These are phyloP conservation scores for Castanea sativa DNA, from an alignment of 306 rosid genomes.

Conservation along the genomic window DNA sequence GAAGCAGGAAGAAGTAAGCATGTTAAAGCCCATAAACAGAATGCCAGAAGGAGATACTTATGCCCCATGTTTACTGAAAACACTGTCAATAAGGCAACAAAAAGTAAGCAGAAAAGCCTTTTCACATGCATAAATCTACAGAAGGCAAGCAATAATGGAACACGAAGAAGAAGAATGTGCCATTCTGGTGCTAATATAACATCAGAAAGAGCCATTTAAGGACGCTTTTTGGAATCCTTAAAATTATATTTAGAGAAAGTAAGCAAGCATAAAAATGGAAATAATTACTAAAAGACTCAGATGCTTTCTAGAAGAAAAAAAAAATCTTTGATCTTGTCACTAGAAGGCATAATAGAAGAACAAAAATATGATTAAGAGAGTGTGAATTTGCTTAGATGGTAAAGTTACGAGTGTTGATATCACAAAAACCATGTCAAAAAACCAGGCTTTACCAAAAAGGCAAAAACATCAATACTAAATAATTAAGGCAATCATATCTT, in stretches of 20 bases:
- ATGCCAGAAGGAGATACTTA: slow-evolving; percentile 41
- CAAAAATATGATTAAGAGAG: not conserved
- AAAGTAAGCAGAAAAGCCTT: slow-evolving; percentile 16
- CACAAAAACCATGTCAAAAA: no score
- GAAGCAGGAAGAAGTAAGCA: slow-evolving; percentile 55
- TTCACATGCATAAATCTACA: not conserved
- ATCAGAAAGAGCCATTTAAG: not conserved
- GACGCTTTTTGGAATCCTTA: not conserved
- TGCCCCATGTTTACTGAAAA: slow-evolving; percentile 43
- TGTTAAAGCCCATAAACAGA: slow-evolving; percentile 58
- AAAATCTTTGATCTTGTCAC: not conserved
- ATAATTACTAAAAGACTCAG: not conserved
- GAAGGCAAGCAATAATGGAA: slow-evolving; percentile 1
- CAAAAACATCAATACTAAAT: no score
- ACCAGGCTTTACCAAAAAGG: no score
- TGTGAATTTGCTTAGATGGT: not conserved
- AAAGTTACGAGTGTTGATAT: no score
- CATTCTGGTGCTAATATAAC: not conserved
- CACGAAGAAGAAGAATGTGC: not conserved
- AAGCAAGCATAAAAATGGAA: not conserved
- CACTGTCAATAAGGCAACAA: slow-evolving; percentile 29
- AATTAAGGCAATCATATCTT: not conserved
- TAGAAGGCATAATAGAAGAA: not conserved
- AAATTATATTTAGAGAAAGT: not conserved
- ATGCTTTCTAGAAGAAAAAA: not conserved